Evolutionary conservation across 1,139 yeast genomes (phyloP).

Genomic region (Candida sanyaensis): DNA sequence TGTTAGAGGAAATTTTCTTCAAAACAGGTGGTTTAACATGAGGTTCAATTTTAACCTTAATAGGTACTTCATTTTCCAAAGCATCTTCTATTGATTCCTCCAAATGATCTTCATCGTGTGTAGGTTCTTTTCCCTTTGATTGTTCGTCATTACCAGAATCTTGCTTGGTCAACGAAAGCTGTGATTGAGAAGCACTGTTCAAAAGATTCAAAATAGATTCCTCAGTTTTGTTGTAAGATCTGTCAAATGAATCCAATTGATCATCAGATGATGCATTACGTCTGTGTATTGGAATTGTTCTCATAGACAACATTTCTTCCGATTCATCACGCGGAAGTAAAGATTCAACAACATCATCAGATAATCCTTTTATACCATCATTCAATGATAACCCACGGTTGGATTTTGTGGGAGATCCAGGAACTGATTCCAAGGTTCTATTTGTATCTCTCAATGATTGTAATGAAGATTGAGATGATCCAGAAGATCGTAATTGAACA

Average conservation of each 20-base stretch:
- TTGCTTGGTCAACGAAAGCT: slow-evolving; percentile 7
- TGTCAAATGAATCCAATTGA: slow-evolving; percentile 34
- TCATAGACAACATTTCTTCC: slow-evolving; percentile 8
- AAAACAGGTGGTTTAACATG: background rate
- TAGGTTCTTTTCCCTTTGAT: slow-evolving; percentile 3
- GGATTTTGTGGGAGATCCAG: slow-evolving; percentile 20
- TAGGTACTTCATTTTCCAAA: background rate
- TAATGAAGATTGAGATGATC: slow-evolving; percentile 48
- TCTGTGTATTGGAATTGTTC: background rate
- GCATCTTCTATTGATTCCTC: slow-evolving; percentile 1
- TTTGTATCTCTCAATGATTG: slow-evolving; percentile 43
- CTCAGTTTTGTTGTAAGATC: slow-evolving; percentile 41
- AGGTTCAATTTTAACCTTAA: background rate
- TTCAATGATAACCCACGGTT: slow-evolving; percentile 37
- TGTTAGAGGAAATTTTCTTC: background rate
- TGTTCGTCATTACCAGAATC: background rate
- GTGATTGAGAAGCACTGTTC: slow-evolving; percentile 20
- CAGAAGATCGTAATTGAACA: slow-evolving; percentile 35
- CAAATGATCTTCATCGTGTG: background rate
- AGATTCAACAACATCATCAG: slow-evolving; percentile 40
- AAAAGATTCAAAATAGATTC: slow-evolving; percentile 45
- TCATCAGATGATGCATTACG: slow-evolving; percentile 4
- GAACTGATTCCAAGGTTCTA: slow-evolving; percentile 31
- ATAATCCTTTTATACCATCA: slow-evolving; percentile 49
- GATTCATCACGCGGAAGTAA: slow-evolving; percentile 28